Percentiles rank a stretch among this genome's conserved stretches.
Conservation (phyloP, 768 basidiomycete genomes). For the Austroboletus festivus region DNA sequence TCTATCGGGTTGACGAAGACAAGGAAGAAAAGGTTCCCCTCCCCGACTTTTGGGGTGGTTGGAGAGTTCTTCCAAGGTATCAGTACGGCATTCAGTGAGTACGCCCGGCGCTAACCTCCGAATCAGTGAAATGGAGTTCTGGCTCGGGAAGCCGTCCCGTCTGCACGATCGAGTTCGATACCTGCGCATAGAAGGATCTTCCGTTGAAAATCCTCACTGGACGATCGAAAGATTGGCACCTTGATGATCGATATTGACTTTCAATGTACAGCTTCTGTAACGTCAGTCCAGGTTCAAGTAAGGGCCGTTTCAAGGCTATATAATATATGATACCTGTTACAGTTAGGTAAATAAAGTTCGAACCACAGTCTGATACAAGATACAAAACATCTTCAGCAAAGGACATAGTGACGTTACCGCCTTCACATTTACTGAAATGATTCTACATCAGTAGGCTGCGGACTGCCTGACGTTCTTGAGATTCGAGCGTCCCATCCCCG, state of each 20-base stretch:
- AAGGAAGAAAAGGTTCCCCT: conserved; percentile 54
- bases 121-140: conserved; percentile 90
- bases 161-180: conserved; percentile 89
- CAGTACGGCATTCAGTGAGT: neutral
- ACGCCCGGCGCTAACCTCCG: conserved; percentile 5
- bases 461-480: neutral
- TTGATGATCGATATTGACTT: conserved; percentile 29
- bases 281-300: neutral
- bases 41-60: conserved; percentile 96
- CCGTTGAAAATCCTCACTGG: conserved; percentile 60
- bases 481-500: neutral
- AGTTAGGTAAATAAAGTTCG: neutral
- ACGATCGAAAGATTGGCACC: conserved; percentile 78
- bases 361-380: conserved; percentile 16
- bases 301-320: neutral
- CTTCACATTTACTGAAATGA: too few relatives aligned
- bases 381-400: too few relatives aligned
- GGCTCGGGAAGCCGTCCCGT: conserved; percentile 94
- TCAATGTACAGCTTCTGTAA: neutral
- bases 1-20: conserved; percentile 49
- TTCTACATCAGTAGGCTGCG: too few relatives aligned
- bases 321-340: too few relatives aligned
- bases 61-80: conserved; percentile 88
- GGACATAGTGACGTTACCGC: too few relatives aligned
- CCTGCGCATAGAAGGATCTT: conserved; percentile 47